phyloP scores from a whole-genome alignment of 2,329 filamentous ascomycete genomes.

The Corniculantispora saksenae region DNA sequence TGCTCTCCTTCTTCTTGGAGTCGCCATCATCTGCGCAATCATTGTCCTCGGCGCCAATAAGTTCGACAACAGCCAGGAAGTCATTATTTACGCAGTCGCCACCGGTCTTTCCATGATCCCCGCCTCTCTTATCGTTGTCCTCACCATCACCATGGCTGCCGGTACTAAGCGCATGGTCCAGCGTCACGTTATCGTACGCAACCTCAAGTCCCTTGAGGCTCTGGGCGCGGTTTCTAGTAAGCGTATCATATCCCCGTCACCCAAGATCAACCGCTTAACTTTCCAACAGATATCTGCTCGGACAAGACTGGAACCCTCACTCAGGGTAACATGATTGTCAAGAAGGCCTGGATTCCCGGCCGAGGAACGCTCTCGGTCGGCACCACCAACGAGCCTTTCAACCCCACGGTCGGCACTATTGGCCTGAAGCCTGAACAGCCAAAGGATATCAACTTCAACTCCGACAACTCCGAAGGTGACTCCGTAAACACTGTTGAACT shows the following conservation, averaged over 20 bases:
- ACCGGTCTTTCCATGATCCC: constrained; percentile 53
- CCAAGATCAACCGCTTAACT: constrained; percentile 25
- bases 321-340: constrained; percentile 55
- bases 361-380: constrained; percentile 49
- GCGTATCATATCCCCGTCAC: constrained; percentile 21
- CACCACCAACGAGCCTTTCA: constrained; percentile 55
- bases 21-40: constrained; percentile 50
- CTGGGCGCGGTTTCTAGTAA: constrained; percentile 54
- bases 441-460: constrained; percentile 35
- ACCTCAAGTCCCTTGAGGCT: constrained; percentile 52
- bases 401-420: constrained; percentile 54
- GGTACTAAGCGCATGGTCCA: constrained; percentile 57
- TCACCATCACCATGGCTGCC: constrained; percentile 61
- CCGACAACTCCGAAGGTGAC: constrained; percentile 30
- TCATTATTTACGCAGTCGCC: constrained; percentile 47
- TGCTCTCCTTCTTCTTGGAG: constrained; percentile 65
- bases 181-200: constrained; percentile 54
- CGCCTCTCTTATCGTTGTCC: constrained; percentile 50
- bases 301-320: constrained; percentile 60
- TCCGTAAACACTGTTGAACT: constrained; percentile 31
- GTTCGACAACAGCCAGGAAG: constrained; percentile 40
- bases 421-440: constrained; percentile 39
- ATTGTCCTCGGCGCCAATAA: constrained; percentile 47
- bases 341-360: constrained; percentile 53
- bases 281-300: constrained; percentile 49